Conservation (phyloP, 768 basidiomycete genomes). For the Strobilomyces confusus region DNA sequence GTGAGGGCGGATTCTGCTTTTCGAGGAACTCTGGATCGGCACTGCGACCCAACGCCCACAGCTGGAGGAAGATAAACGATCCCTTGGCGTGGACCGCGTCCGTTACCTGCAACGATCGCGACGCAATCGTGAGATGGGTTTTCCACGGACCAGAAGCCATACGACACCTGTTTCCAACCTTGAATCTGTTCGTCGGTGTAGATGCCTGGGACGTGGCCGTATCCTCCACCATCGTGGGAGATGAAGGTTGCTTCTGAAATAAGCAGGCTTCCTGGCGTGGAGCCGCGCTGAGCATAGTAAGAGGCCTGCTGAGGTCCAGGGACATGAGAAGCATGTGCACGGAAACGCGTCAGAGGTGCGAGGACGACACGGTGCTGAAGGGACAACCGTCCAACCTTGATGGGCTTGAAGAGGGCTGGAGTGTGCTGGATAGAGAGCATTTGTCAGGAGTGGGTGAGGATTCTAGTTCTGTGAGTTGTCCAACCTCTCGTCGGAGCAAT, state of each 20-base stretch:
- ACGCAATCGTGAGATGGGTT: background rate
- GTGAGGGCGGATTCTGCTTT: background rate
- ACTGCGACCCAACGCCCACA: background rate
- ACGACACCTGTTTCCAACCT: conserved; percentile 45
- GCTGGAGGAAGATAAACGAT: conserved; percentile 29
- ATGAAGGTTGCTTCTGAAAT: too few relatives aligned
- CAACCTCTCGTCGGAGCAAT: too few relatives aligned
- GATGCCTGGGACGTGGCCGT: too few relatives aligned
- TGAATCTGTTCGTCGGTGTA: too few relatives aligned
- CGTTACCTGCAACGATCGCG: conserved; percentile 33
- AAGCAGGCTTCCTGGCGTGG: too few relatives aligned
- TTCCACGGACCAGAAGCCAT: too few relatives aligned
- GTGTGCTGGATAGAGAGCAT: too few relatives aligned
- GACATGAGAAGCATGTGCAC: background rate
- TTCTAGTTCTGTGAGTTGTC: too few relatives aligned
- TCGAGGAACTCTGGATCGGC: background rate
- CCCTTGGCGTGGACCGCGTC: conserved; percentile 55
- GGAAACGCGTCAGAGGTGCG: background rate
- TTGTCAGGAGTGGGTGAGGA: too few relatives aligned
- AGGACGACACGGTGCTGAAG: background rate
- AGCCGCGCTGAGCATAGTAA: too few relatives aligned
- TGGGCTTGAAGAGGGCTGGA: too few relatives aligned
- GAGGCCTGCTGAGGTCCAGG: background rate
- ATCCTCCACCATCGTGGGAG: too few relatives aligned
- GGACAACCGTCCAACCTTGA: background rate